Evolutionary conservation across 352 stramenopile species (phyloP).

Genomic region (Aphanomyces invadans): DNA sequence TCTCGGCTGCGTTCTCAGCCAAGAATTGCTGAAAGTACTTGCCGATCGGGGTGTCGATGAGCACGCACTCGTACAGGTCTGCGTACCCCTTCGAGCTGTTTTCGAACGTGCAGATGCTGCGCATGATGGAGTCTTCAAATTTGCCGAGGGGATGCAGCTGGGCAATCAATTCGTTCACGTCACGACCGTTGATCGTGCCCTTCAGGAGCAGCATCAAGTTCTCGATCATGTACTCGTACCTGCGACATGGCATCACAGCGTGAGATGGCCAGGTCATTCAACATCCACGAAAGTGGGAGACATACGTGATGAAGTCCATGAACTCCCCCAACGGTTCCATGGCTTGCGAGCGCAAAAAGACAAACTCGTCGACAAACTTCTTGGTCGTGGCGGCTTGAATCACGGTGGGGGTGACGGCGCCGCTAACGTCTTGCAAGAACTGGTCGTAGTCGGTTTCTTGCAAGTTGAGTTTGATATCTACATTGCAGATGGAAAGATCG

Average conservation of each 20-base stretch:
- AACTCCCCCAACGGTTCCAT: constrained; percentile 95
- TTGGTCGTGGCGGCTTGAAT: constrained; percentile 83
- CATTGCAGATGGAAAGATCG: neutral
- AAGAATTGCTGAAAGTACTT: constrained; percentile 98
- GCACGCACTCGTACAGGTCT: constrained; percentile 98
- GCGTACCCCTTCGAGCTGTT: constrained; percentile 95
- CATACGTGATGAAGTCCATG: constrained; percentile 97
- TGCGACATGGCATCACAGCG: constrained; percentile 31
- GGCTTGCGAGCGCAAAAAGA: constrained; percentile 94
- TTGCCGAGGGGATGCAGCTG: constrained; percentile 97
- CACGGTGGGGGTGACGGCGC: constrained; percentile 52
- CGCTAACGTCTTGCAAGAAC: constrained; percentile 90
- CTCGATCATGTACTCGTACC: constrained; percentile 99
- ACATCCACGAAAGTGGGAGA: too few relatives aligned
- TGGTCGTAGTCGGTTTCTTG: constrained; percentile 98
- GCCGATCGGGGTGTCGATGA: constrained; percentile 98
- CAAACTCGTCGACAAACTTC: constrained; percentile 92
- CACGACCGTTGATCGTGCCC: constrained; percentile 93
- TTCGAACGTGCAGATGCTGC: constrained; percentile 98
- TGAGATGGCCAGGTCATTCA: too few relatives aligned
- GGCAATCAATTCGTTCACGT: constrained; percentile 96
- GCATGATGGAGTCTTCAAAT: constrained; percentile 99
- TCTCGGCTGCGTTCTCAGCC: constrained; percentile 84
- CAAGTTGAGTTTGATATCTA: constrained; percentile 91
- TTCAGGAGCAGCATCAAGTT: constrained; percentile 99